Evolutionary conservation across 768 basidiomycete species (phyloP), one percentile per base, ranked within the genome.

Genomic region (Lentinula aciculospora): DNA sequence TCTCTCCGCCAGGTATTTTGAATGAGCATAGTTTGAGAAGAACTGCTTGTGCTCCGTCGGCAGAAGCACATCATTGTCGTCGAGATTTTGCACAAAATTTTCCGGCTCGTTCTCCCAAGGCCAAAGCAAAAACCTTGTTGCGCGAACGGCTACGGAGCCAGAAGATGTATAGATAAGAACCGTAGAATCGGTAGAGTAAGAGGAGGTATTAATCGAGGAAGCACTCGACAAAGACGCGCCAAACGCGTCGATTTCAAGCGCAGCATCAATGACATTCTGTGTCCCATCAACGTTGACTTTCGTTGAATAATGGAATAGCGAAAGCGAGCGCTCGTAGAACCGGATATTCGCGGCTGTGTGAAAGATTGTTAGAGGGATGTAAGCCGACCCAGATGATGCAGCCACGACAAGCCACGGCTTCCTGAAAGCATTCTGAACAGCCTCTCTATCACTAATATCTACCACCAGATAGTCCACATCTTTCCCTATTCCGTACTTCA

Each of bases 331-430:
- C 62, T 91, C 89, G 65, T 83, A 92, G 67, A 88, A 91, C 4
- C 88, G 86, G 61, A 91, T 90, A 61, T 79, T 87, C 17, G 89
- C 86, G 0, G 85, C 89, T 21, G 86, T 86, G 65, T 91, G 88
- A 67, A 89, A 88, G 8, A 92, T 79, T 0, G 89, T 88, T 21
- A 86, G 74, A 1, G 72, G 62, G 10, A 71, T 65, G 8, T 61
- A 51, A 5, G 65, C 65, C 23, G 65, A 65, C n/a, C n/a, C n/a
- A 15, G 58, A 55, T 29, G 61, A 56, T n/a, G 65, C 60, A 9
- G 32, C 56, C 5, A 57, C 27, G 1, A 60, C 28, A 2, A 62
- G 78, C 89, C 89, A 92, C 0, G 86, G 77, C 3, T 81, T 78
- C 21, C 64, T 72, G 71, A 92, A 90, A 0, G 87, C 88, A 1